Evolutionary conservation across 805 yeast species (phyloP), one percentile per base, ranked within the genome.

Genomic region (Teunomyces barrocoloradensis): DNA sequence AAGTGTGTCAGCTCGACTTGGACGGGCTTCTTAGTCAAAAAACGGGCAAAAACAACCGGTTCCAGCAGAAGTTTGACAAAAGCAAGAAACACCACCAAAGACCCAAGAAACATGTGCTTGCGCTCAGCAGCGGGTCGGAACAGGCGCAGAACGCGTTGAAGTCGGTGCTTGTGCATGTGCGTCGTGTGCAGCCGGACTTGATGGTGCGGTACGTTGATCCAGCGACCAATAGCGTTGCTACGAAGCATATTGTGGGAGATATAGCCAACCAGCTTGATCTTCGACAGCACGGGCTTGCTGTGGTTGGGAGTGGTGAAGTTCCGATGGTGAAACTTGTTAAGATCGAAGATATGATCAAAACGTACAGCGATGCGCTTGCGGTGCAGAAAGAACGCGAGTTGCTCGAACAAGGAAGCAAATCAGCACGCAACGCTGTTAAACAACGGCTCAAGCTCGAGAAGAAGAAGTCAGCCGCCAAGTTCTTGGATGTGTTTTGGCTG

Each of bases 401-500:
- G 25, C 51, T 71, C 39, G 58, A 61, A 21, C 52, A 53, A 50
- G 77, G 77, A 0, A 68, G 73, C 38, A 45, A 52, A 1, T 59
- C 65, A 9, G 71, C 72, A 5, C 55, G 53, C 43, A 61, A 55
- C 36, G 66, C 64, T 0, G 52, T 61, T 12, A 55, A 54, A 15
- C 65, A 54, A 46, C 54, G 70, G 28, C 59, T 61, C 17, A 64
- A 59, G 38, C 63, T 65, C 1, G 73, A 69, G 41, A 63, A 60
- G 59, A 73, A 70, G 53, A 69, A 67, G 46, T 61, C 69, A 0
- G 69, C 71, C 28, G 51, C 71, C n/a, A 81, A 81, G 53, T 63
- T 73, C 28, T 63, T 82, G 29, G 74, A 74, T 37, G 59, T 82
- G 3, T 73, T 81, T 9, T 82, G 86, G 86, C 74, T 76, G 41